These are phyloP conservation scores for Paecilomyces variotii DNA, from an alignment of 2,329 filamentous ascomycete genomes.

Conservation along the genomic window DNA sequence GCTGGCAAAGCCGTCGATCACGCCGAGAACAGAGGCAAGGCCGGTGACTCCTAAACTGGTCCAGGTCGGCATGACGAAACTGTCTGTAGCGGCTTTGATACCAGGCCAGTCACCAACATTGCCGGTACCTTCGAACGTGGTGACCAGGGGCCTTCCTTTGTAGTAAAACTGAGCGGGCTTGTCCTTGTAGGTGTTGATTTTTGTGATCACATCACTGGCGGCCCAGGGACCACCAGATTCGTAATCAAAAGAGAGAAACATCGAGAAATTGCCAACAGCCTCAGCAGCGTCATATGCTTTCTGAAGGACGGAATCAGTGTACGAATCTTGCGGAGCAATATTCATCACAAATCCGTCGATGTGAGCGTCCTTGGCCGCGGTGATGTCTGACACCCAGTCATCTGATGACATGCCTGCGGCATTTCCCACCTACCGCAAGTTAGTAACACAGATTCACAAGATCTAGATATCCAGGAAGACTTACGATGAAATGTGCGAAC, in stretches of 20 bases:
- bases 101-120: slow-evolving; percentile 34
- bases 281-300: slow-evolving; percentile 22
- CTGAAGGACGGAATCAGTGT: slow-evolving; percentile 19
- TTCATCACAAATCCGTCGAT: slow-evolving; percentile 27
- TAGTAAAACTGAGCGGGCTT: slow-evolving; percentile 19
- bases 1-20: slow-evolving; percentile 33
- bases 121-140: slow-evolving; percentile 36
- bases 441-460: background rate
- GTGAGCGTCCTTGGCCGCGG: slow-evolving; percentile 19
- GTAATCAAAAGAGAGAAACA: slow-evolving; percentile 30
- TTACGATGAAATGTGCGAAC: slow-evolving; percentile 30
- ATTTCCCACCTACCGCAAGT: slow-evolving; percentile 16
- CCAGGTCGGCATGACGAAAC: slow-evolving; percentile 43
- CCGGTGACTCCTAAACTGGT: slow-evolving; percentile 26
- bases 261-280: slow-evolving; percentile 18
- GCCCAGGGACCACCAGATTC: slow-evolving; percentile 21
- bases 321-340: slow-evolving; percentile 22
- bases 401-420: slow-evolving; percentile 14
- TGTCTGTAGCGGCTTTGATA: slow-evolving; percentile 33
- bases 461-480: slow-evolving; percentile 2
- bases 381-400: slow-evolving; percentile 20
- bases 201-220: slow-evolving; percentile 16
- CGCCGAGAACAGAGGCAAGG: slow-evolving; percentile 16
- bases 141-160: slow-evolving; percentile 26
- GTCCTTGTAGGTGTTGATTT: slow-evolving; percentile 18